phyloP scores from a whole-genome alignment of 495 filamentous ascomycete species.

The Podospora tetraspora region DNA sequence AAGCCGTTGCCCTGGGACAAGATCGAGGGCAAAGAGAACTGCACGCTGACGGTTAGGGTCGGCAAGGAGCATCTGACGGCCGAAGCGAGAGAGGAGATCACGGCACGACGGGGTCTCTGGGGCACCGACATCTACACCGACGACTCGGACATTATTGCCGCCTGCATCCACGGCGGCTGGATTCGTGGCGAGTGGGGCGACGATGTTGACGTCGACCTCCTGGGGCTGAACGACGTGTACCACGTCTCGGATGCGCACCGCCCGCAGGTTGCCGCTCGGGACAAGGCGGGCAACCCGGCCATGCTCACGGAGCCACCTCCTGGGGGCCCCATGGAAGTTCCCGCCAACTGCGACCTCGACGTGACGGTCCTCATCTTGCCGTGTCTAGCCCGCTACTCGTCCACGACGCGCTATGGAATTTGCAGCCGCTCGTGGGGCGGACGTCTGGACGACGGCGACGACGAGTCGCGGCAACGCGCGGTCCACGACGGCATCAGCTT shows the following conservation, averaged over 20 bases:
- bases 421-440: constrained; percentile 68
- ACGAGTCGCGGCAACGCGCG: constrained; percentile 26
- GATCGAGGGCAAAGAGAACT: constrained; percentile 82
- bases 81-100: constrained; percentile 72
- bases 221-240: constrained; percentile 54
- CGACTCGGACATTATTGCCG: constrained; percentile 88
- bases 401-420: constrained; percentile 69
- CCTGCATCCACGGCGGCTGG: constrained; percentile 89
- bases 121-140: constrained; percentile 93
- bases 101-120: constrained; percentile 72
- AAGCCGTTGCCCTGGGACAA: constrained; percentile 60
- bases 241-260: constrained; percentile 17
- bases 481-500: constrained; percentile 86
- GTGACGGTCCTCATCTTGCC: constrained; percentile 82
- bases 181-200: constrained; percentile 82
- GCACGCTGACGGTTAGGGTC: constrained; percentile 81
- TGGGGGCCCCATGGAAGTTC: constrained; percentile 48
- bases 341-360: constrained; percentile 67
- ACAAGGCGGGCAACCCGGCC: constrained; percentile 24
- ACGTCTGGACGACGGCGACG: constrained; percentile 27
- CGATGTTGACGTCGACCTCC: constrained; percentile 59
- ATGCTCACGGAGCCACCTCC: constrained; percentile 40
- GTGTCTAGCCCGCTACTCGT: constrained; percentile 65
- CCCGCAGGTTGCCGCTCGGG: constrained; percentile 16
- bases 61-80: constrained; percentile 69